Base-by-base conservation (phyloP, 2,329 filamentous ascomycete genomes). In the Alternaria incomplexa region DNA sequence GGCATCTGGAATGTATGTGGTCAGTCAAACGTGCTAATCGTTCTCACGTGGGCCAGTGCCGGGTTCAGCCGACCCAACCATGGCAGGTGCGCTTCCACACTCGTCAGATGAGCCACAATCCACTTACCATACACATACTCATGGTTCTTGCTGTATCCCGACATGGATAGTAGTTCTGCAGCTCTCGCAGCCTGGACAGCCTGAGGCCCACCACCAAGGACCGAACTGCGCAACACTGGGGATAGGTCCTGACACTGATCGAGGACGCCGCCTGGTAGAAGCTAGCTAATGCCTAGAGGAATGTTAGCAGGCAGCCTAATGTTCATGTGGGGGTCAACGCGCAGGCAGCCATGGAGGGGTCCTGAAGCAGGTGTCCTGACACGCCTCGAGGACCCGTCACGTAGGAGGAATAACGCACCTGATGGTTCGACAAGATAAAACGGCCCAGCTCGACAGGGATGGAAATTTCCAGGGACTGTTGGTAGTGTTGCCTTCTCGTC, bases 111-210 rank as follows among this genome's bases (percentile, higher is more conserved):
- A 70, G 81, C 80, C 67, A 65, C 71, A 70, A 51, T 64, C 64
- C 62, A 90, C 93, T 84, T 85, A 96, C 93, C 91, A 82, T 95
- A 91, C 84, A 94, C 87, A 80, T 90, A 91, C 80, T 90, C 86
- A 80, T 91, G 89, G 62, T 88, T 82, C 83, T 96, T 97, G 77
- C 86, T 85, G 85, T 93, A 94, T 82, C 90, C 90, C 81, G 92
- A 91, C 91, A 94, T 94, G 82, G 91, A 89, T 82, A 92, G 83
- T 75, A 89, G 80, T 79, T 83, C 79, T 79, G 66, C 70, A 67
- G 69, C 69, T 68, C 73, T 69, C 73, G 69, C 74, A 69, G 70
- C 69, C 48, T 66, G 64, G 53, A 68, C 73, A 67, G 84, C 78
- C 85, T 84, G 82, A 83, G 88, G 82, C 85, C 88, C 85, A 81